Evolutionary conservation across 1,284 basidiomycete species (phyloP).

Genomic region (Golubevia sp.): DNA sequence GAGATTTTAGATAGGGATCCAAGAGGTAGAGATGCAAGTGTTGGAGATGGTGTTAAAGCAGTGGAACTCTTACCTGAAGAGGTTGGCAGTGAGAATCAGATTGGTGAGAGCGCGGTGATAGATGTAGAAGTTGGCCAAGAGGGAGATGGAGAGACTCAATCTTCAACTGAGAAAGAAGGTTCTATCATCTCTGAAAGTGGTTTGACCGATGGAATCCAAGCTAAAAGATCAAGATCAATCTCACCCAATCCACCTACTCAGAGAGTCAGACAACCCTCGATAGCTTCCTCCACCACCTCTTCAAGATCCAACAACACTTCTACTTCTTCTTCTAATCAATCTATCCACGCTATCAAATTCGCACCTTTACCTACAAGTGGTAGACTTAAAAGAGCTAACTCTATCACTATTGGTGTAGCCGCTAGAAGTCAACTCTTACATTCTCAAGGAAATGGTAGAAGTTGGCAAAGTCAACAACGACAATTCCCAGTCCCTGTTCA

Average conservation of each 20-base stretch:
- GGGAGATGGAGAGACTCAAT: slow-evolving; percentile 14
- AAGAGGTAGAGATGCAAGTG: slow-evolving; percentile 25
- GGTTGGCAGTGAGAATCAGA: slow-evolving; percentile 17
- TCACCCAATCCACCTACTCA: background rate
- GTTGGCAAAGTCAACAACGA: slow-evolving; percentile 15
- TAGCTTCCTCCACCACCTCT: background rate
- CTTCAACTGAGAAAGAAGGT: slow-evolving; percentile 4
- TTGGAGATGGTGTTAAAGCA: slow-evolving; percentile 35
- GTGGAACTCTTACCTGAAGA: slow-evolving; percentile 16
- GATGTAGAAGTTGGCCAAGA: slow-evolving; percentile 15
- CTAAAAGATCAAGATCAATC: background rate
- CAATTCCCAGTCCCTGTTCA: slow-evolving; percentile 5
- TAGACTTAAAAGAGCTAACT: slow-evolving; percentile 45
- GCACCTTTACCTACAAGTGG: slow-evolving; percentile 41
- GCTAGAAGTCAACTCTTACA: slow-evolving; percentile 46
- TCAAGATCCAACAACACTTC: background rate
- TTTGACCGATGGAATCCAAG: background rate
- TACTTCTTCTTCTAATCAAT: slow-evolving; percentile 2
- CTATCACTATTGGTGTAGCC: slow-evolving; percentile 52
- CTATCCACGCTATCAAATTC: slow-evolving; percentile 39
- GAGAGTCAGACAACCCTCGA: background rate
- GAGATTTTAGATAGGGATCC: slow-evolving; percentile 41
- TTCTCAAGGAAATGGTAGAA: slow-evolving; percentile 32
- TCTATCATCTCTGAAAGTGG: background rate
- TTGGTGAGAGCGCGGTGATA: slow-evolving; percentile 15